These are phyloP conservation scores for Flueggea neowawraea DNA, from an alignment of 441 rosid genomes.

Conservation along the genomic window DNA sequence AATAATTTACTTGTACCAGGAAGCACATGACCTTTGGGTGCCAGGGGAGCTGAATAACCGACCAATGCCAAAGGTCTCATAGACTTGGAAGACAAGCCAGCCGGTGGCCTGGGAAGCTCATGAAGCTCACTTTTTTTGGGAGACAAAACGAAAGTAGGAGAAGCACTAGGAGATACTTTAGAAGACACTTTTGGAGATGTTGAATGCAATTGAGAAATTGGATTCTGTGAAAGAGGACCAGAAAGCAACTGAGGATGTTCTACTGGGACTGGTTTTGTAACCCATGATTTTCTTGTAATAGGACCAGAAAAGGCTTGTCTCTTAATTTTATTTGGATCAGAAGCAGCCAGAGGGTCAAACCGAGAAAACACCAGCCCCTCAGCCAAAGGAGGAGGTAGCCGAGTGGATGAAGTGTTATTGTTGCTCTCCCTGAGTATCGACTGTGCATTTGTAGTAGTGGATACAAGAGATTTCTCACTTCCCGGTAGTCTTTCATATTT, in stretches of 20 bases:
- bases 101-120: conserved; percentile 95
- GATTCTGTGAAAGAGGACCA: conserved; percentile 61
- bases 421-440: conserved; percentile 64
- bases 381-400: conserved; percentile 59
- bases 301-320: conserved; percentile 84
- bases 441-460: conserved; percentile 26
- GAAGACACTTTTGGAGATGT: conserved; percentile 48
- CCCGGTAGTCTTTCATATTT: conserved; percentile 30
- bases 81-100: conserved; percentile 38
- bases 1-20: conserved; percentile 27
- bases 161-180: conserved; percentile 54
- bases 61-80: conserved; percentile 43
- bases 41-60: conserved; percentile 88
- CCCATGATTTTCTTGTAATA: conserved; percentile 42
- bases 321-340: conserved; percentile 43
- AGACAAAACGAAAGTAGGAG: conserved; percentile 80
- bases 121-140: conserved; percentile 85
- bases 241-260: conserved; percentile 54
- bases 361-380: conserved; percentile 38
- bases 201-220: conserved; percentile 39
- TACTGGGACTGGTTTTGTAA: conserved; percentile 35
- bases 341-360: conserved; percentile 19
- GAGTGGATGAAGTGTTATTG: conserved; percentile 30
- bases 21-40: conserved; percentile 46
- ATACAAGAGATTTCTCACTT: conserved; percentile 38